A percentile compares a stretch with the other conserved stretches of the same genome.
phyloP scores from a whole-genome alignment of 352 stramenopile genomes.

The Phytophthora boehmeriae region DNA sequence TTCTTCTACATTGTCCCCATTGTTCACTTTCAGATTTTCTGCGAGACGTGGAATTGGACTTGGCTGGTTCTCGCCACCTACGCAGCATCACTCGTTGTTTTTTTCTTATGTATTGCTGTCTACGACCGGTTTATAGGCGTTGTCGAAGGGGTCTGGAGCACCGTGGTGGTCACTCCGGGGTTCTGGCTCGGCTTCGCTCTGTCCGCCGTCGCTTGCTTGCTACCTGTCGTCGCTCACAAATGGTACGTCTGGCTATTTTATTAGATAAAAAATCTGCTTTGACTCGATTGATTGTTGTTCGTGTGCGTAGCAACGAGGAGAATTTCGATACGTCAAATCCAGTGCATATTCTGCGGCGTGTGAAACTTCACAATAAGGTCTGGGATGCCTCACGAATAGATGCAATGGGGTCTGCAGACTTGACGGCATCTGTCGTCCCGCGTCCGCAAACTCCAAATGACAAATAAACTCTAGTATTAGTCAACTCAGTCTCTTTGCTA shows the following conservation, averaged over 20 bases:
- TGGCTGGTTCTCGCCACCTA: slow-evolving; percentile 48
- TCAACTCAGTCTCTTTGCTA: no score
- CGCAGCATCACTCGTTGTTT: slow-evolving; percentile 50
- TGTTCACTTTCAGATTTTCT: slow-evolving; percentile 90
- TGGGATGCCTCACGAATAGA: slow-evolving; percentile 54
- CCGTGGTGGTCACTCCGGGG: slow-evolving; percentile 33
- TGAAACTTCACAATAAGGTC: slow-evolving; percentile 79
- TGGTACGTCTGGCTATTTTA: slow-evolving; percentile 46
- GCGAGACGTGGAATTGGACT: slow-evolving; percentile 86
- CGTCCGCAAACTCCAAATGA: slow-evolving; percentile 16
- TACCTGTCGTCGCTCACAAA: slow-evolving; percentile 71
- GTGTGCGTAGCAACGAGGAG: slow-evolving; percentile 57
- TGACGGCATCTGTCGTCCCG: slow-evolving; percentile 25
- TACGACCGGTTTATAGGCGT: slow-evolving; percentile 60
- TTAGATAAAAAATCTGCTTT: no score
- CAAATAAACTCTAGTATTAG: slow-evolving; percentile 20
- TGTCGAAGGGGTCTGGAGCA: slow-evolving; percentile 56
- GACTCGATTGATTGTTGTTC: neutral
- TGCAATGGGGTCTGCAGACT: slow-evolving; percentile 11
- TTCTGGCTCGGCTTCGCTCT: slow-evolving; percentile 76
- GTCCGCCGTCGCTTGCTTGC: slow-evolving; percentile 43
- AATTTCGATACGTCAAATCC: slow-evolving; percentile 78
- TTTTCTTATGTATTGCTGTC: slow-evolving; percentile 51
- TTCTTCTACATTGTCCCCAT: slow-evolving; percentile 94
- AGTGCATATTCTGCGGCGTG: slow-evolving; percentile 75